Conservation (phyloP, 345 rosid species). For the Linum tenue region DNA sequence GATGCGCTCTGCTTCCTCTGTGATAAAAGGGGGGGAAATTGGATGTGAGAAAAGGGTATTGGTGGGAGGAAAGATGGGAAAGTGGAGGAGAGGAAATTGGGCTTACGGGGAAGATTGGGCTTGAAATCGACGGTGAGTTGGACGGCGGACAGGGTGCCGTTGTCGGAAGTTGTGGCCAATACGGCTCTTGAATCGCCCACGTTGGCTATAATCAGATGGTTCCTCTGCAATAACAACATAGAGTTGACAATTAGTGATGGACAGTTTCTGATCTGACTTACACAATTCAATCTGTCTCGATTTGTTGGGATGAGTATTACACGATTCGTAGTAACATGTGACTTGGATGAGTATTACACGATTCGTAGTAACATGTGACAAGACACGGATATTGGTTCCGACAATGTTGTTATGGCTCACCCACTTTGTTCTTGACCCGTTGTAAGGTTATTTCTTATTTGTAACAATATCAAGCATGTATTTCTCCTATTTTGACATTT, state of each 20-base stretch:
- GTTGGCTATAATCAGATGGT: conserved; percentile 60
- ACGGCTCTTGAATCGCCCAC: conserved; percentile 90
- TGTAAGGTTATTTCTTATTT: no score
- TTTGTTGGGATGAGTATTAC: no score
- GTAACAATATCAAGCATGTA: no score
- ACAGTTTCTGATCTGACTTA: no score
- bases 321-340: background rate
- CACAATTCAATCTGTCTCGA: no score
- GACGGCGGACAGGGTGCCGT: conserved; percentile 48
- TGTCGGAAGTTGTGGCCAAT: conserved; percentile 46
- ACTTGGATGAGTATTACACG: no score
- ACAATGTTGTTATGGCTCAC: no score
- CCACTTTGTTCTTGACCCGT: no score
- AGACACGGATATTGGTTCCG: no score
- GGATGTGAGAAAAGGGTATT: background rate
- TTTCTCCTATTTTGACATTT: no score
- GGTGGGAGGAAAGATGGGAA: background rate
- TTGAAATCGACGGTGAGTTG: conserved; percentile 77
- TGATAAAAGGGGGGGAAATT: conserved; percentile 2
- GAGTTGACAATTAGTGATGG: background rate
- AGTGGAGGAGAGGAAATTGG: background rate
- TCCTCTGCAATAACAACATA: conserved; percentile 28
- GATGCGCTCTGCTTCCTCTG: conserved; percentile 86
- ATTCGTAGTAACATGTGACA: background rate
- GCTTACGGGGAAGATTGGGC: conserved; percentile 74